A percentile compares a stretch with the other conserved stretches of the same genome.
These are phyloP conservation scores for Colletotrichum sp. DNA, from an alignment of 2,329 filamentous ascomycete species.

Conservation along the genomic window DNA sequence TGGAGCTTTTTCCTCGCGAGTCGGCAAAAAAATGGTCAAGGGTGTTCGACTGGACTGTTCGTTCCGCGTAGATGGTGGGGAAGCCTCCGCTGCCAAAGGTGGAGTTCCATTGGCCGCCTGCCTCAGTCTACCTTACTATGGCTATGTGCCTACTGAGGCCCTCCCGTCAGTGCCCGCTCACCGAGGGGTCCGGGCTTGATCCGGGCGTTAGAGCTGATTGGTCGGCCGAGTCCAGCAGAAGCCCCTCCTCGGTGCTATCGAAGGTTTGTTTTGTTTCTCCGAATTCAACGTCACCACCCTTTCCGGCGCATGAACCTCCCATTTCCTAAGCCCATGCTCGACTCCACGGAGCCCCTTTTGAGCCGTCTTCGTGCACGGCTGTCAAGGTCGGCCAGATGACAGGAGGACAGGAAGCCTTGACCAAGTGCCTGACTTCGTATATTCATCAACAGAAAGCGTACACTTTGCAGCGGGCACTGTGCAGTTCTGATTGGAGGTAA, in stretches of 20 bases:
- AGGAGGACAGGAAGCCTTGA: background rate
- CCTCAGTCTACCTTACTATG: background rate
- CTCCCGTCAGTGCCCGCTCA: background rate
- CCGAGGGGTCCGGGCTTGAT: background rate
- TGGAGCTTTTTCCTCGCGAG: background rate
- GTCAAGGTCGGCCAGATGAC: background rate
- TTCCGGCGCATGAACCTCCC: background rate
- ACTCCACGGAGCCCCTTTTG: background rate
- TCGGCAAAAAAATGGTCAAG: constrained; percentile 11
- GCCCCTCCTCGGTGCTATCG: background rate
- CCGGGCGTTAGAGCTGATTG: background rate
- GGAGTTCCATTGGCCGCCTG: constrained; percentile 7
- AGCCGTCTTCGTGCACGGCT: background rate
- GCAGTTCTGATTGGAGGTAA: background rate
- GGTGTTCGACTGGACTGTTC: background rate
- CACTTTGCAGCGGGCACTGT: background rate
- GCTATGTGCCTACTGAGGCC: too few species aligned
- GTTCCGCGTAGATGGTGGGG: background rate
- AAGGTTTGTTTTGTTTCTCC: background rate
- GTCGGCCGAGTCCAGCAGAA: background rate
- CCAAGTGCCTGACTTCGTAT: background rate
- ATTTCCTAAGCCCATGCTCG: background rate
- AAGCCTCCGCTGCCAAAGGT: background rate
- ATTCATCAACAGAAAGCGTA: background rate
- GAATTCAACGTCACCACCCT: background rate